Evolutionary conservation across 768 basidiomycete species (phyloP).

Genomic region (Tulasnella sp.): DNA sequence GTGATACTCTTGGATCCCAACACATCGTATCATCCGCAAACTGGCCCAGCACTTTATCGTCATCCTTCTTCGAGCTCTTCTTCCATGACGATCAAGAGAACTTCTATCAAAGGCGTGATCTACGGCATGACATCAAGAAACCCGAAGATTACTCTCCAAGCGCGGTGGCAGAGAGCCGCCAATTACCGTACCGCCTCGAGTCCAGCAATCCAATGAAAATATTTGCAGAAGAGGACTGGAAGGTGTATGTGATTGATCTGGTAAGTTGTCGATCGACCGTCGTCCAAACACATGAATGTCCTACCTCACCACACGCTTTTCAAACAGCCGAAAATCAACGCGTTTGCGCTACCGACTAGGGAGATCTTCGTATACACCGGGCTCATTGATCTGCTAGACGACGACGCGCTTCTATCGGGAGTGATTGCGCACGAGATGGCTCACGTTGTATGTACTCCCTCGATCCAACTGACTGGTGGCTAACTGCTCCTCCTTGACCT

Average conservation of each 20-base stretch:
- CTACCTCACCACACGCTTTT: too few species aligned
- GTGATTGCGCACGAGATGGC: constrained; percentile 34
- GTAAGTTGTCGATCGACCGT: constrained; percentile 22
- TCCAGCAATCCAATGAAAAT: constrained; percentile 32
- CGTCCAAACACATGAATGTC: background rate
- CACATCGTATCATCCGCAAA: constrained; percentile 17
- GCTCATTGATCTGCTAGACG: constrained; percentile 28
- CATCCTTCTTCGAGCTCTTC: constrained; percentile 11
- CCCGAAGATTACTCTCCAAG: constrained; percentile 14
- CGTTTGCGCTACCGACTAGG: constrained; percentile 32
- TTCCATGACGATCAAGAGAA: constrained; percentile 1
- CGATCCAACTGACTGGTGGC: too few species aligned
- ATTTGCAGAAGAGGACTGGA: constrained; percentile 30
- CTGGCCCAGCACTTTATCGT: constrained; percentile 13
- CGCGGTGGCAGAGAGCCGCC: constrained; percentile 21
- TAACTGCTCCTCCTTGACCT: background rate
- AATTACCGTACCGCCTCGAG: constrained; percentile 30
- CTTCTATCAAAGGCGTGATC: background rate
- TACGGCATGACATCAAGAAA: background rate
- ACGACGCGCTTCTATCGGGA: constrained; percentile 33
- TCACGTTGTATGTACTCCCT: constrained; percentile 18
- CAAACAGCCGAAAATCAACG: constrained; percentile 32
- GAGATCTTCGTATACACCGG: constrained; percentile 36
- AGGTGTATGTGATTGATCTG: constrained; percentile 32
- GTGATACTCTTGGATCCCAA: constrained; percentile 21